Base-by-base conservation (phyloP, 371 early-diverging fungal genomes). In the Rhizomucor miehei region DNA sequence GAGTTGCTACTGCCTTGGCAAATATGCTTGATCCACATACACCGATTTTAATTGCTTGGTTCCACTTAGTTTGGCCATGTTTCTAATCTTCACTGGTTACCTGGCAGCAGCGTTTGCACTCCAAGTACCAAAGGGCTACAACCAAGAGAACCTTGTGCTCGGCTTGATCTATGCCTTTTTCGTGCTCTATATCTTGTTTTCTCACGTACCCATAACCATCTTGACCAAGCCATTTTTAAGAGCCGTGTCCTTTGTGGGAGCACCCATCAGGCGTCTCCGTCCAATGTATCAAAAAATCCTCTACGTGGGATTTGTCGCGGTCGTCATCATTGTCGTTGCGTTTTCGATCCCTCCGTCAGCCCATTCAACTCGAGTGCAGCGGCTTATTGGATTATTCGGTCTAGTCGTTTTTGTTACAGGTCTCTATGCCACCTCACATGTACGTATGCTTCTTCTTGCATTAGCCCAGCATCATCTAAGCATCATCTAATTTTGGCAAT, bases 351-450 rank as follows among this genome's bases (percentile, higher is more conserved):
- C 86, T 1, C 76, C 72, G 34, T 75, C 69, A 40, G 56, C 50
- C 0, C 59, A 67, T 19, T 88, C 89, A 17, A 85, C 70, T 48
- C 84, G 87, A 37, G 57, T 81, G 36, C 82, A 86, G 52, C 83
- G 94, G 23, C 51, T 91, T 47, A 89, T 90, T 71, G 88, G 91
- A 38, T 67, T 91, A 47, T 66, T 82, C 53, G 95, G 94, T 34
- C 66, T 94, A 36, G 37, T 83, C 47, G 67, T 90, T 44, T 83
- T 92, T 39, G 55, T 89, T 14, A 44, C 41, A 9, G 13, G 77
- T n/a, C 60, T 87, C 44, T 71, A 66, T 36, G 62, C 55, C 1
- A 77, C 75, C 41, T 95, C 94, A 16, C 67, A 60, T 47, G 80
- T 77, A 73, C 24, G 9, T 52, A 11, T 35, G 16, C 17, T n/a